Base-by-base conservation (phyloP, 257 asterid species). In the Fraxinus excelsior region DNA sequence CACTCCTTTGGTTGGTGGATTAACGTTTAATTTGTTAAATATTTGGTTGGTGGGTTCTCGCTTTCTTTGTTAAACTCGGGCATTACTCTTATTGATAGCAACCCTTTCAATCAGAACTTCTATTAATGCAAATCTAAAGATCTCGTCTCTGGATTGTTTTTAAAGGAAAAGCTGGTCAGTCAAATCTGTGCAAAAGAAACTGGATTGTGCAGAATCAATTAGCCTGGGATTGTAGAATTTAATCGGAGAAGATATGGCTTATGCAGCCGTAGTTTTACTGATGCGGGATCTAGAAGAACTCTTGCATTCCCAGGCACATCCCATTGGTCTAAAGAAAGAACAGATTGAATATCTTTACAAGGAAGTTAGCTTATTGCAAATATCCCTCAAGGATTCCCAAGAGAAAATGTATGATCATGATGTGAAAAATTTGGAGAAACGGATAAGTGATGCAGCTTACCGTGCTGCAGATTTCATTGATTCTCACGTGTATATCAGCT, bases 271-370 rank as follows among this genome's bases (percentile, higher is more conserved):
- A 2, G 25, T 49, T 68, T 7, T 68, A 62, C 31, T 76, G 37
- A 49, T 67, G 67, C 75, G 49, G 74, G 56, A 69, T 76, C 70
- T 76, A 0, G 79, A 76, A 29, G 74, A 76, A 18, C 68, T 76
- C 66, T 46, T 76, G 29, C 67, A 10, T 4, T 13, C 65, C 7
- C 64, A 31, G 49, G 56, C 74, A n/a, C 23, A 21, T 67, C 25
- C 34, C 67, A 2, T 76, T 19, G 28, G 56, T 68, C 40, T 69
- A 19, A 76, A 26, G 10, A 68, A 34, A 34, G 42, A 76, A 3
- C 70, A 51, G 32, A 51, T 68, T 51, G 70, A 32, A 51, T 51
- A 51, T 46, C 75, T 68, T 51, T 53, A 11, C 53, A 18, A 68
- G 25, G 67, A 31, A 13, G 68, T 70, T 18, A 68, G 13, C n/a